phyloP scores from a whole-genome alignment of 371 early-diverging fungal species.

The Rhizomucor pusillus region DNA sequence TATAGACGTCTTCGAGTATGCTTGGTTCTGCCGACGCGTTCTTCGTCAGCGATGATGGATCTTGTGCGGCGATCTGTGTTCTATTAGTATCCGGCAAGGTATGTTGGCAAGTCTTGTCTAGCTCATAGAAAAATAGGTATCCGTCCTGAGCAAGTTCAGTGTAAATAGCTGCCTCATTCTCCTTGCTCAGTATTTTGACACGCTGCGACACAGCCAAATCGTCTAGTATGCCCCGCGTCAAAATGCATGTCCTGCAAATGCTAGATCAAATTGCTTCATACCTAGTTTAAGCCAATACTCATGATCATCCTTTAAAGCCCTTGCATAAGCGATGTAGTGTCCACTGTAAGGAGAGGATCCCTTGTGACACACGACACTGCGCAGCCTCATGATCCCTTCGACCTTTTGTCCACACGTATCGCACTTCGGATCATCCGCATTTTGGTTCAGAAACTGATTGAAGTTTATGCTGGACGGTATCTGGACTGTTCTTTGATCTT shows the following conservation, averaged over 20 bases:
- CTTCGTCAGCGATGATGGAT: not conserved
- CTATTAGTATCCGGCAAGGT: not conserved
- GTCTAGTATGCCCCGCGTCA: conserved; percentile 20
- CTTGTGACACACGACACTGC: conserved; percentile 57
- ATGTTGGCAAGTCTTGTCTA: conserved; percentile 39
- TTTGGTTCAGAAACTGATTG: conserved; percentile 45
- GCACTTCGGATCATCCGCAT: conserved; percentile 24
- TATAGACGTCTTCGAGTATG: too few relatives aligned
- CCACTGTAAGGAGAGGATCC: conserved; percentile 47
- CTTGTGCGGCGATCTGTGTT: not conserved
- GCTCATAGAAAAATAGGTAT: conserved; percentile 59
- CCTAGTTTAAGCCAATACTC: conserved; percentile 30
- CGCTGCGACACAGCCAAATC: conserved; percentile 34
- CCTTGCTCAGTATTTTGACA: conserved; percentile 18
- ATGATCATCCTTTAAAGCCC: conserved; percentile 15
- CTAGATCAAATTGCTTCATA: conserved; percentile 5
- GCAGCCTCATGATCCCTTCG: conserved; percentile 47
- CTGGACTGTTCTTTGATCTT: conserved; percentile 39
- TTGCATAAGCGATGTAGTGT: conserved; percentile 55
- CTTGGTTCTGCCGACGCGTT: too few relatives aligned
- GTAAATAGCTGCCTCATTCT: conserved; percentile 18
- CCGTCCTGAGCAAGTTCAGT: conserved; percentile 48
- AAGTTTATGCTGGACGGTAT: conserved; percentile 51
- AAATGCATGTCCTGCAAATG: conserved; percentile 1
- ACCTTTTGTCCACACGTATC: conserved; percentile 19